Base-by-base conservation (phyloP, 352 stramenopile species). In the Phytopythium helicoides region DNA sequence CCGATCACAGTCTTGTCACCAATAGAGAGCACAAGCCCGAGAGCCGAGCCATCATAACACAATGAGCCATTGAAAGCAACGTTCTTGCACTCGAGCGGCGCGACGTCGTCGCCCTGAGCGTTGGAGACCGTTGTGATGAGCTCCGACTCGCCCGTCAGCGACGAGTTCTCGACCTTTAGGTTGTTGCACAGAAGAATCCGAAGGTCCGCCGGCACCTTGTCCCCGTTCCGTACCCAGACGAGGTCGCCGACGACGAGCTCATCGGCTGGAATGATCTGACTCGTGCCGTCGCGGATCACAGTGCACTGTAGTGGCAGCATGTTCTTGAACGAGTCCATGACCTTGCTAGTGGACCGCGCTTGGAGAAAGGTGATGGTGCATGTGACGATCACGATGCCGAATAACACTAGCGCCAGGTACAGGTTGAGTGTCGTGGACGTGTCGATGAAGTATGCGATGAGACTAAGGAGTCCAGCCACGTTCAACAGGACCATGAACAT, bases 91-190 rank as follows among this genome's bases (percentile, higher is more conserved):
- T 81, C 70, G 11, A 83, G 56, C 16, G 65, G 51, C 31, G 50
- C 51, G 18, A 76, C 66, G 0, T 41, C 53, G 14, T 60, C 28
- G 31, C 62, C 59, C 26, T 69, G 60, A 2, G 53, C 37, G 5
- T 64, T 50, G 12, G 62, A 62, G 5, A 62, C 68, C 34, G 71
- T 53, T 1, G 54, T 56, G 12, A 85, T 64, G 22, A 75, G 56
- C 54, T 83, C 66, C 5, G 73, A 76, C 41, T 87, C 76, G 26
- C 76, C 76, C 16, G 71, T 85, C 33, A 87, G 59, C n/a, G 68
- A 85, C 45, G 76, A 87, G 56, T 83, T 78, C 39, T 87, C 76
- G 14, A 87, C 71, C 51, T 82, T 83, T 16, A 87, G 62, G 26
- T 69, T 69, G 56, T 59, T 73, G 50, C 62, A 78, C 3, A 67